Base-by-base conservation (phyloP, 768 basidiomycete species). In the Piloderma croceum region DNA sequence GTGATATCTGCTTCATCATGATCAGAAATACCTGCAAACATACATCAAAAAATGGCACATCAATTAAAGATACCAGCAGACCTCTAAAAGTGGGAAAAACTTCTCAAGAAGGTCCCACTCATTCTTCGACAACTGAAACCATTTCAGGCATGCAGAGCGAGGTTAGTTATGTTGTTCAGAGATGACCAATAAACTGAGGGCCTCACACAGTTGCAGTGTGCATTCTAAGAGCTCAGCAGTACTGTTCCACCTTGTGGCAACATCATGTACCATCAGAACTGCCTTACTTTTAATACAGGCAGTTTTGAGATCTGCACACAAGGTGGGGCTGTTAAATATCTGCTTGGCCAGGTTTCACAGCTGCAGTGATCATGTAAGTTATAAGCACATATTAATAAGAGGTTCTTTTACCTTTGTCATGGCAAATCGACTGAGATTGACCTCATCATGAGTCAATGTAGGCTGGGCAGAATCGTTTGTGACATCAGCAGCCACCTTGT, bases 171-270 rank as follows among this genome's bases (percentile, higher is more conserved):
- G 34, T 31, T 44, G 17, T 12, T 20, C 29, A 21, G 18, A 18
- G n/a, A 23, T 38, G 27, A 22, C 23, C n/a, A 50, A 34, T 9
- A 24, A 17, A 20, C 18, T 17, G 19, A 50, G 31, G 13, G 37
- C 38, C 9, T 5, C 13, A 10, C 33, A 18, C 5, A 50, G 12
- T 19, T 39, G 43, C 10, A 57, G 20, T 1, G 47, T 55, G 12
- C 45, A 43, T 7, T 44, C 23, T 20, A 59, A 21, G 10, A 55
- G 43, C 23, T 46, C 38, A 6, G 49, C 37, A 3, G 52, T 50
- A 33, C 46, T 49, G 32, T 59, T 60, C 57, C 60, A 60, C 10
- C 51, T 39, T 6, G 58, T 57, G 5, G 47, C 24, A 9, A 57
- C 49, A 34, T 50, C 44, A 4, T 41, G 27, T 6, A 53, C 31